A percentile compares a stretch with the other conserved stretches of the same genome.
Conservation (phyloP, 768 basidiomycete genomes). For the Rhodotorula diobovata region DNA sequence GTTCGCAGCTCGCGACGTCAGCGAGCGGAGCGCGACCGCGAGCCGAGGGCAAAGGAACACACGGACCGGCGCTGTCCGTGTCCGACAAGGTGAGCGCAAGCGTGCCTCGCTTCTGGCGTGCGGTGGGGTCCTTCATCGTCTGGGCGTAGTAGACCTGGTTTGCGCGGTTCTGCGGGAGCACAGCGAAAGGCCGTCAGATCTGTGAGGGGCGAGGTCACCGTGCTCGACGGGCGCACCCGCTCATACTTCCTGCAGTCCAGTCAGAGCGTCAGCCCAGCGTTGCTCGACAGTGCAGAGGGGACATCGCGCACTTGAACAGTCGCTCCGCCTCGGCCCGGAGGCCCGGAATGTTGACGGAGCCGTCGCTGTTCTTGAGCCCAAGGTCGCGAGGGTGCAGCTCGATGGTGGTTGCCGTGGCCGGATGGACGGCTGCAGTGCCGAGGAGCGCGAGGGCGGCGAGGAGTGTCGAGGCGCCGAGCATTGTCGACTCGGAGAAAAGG, state of each 20-base stretch:
- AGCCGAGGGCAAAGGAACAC: no score
- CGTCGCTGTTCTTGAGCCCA: slow-evolving; percentile 10
- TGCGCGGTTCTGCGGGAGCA: slow-evolving; percentile 2
- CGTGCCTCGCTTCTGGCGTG: slow-evolving; percentile 14
- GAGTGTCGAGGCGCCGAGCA: background rate
- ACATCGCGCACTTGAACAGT: slow-evolving; percentile 1
- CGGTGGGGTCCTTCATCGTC: background rate
- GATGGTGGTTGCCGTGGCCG: slow-evolving; percentile 3
- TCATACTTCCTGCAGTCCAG: slow-evolving; percentile 30
- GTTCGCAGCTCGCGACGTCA: background rate
- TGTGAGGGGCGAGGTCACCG: no score
- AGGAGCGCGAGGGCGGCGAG: background rate
- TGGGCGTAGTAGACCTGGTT: slow-evolving; percentile 1
- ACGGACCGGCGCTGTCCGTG: background rate
- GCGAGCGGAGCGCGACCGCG: no score
- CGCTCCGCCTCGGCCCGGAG: slow-evolving; percentile 1
- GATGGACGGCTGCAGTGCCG: background rate
- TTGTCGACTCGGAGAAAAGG: background rate
- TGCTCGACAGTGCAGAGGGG: background rate
- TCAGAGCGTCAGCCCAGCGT: background rate
- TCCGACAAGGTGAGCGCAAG: background rate
- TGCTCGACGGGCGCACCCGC: slow-evolving; percentile 1
- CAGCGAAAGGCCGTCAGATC: no score
- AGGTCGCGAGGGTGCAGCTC: slow-evolving; percentile 8
- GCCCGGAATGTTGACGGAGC: slow-evolving; percentile 4